These are phyloP conservation scores for Colletotrichum agaves DNA, from an alignment of 2,329 filamentous ascomycete genomes.

Conservation along the genomic window DNA sequence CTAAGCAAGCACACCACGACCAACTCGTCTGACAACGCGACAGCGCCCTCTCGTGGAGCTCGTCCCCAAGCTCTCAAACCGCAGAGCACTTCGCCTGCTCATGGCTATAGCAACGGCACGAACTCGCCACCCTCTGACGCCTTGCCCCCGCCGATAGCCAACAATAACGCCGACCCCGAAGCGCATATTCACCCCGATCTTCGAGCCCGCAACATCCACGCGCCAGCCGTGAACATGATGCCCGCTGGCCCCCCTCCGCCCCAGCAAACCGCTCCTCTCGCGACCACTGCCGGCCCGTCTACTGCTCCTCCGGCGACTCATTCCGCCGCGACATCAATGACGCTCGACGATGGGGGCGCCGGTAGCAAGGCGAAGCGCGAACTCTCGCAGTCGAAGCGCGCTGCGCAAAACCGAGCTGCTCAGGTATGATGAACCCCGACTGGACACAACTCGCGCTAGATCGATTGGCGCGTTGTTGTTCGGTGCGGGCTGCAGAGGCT, in stretches of 20 bases:
- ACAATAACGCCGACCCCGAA: constrained; percentile 52
- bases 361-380: constrained; percentile 87
- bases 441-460: background rate
- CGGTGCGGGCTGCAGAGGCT: constrained; percentile 1
- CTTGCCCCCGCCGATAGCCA: constrained; percentile 45
- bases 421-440: constrained; percentile 70
- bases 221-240: constrained; percentile 48
- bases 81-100: constrained; percentile 48
- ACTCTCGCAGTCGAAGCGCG: constrained; percentile 93
- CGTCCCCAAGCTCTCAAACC: constrained; percentile 46
- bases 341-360: constrained; percentile 49
- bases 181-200: constrained; percentile 62
- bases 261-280: constrained; percentile 28
- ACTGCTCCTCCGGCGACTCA: constrained; percentile 42
- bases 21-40: constrained; percentile 45
- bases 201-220: constrained; percentile 45
- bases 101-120: constrained; percentile 56
- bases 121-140: constrained; percentile 49
- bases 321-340: constrained; percentile 42
- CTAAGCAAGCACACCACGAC: constrained; percentile 51
- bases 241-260: constrained; percentile 40
- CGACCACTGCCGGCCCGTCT: constrained; percentile 38
- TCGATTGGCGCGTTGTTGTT: constrained; percentile 17
- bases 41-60: constrained; percentile 39
- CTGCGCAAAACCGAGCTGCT: constrained; percentile 94